Percentiles rank a stretch among this genome's conserved stretches.
phyloP scores from a whole-genome alignment of 2,329 filamentous ascomycete genomes.

The Penicillium sp. region DNA sequence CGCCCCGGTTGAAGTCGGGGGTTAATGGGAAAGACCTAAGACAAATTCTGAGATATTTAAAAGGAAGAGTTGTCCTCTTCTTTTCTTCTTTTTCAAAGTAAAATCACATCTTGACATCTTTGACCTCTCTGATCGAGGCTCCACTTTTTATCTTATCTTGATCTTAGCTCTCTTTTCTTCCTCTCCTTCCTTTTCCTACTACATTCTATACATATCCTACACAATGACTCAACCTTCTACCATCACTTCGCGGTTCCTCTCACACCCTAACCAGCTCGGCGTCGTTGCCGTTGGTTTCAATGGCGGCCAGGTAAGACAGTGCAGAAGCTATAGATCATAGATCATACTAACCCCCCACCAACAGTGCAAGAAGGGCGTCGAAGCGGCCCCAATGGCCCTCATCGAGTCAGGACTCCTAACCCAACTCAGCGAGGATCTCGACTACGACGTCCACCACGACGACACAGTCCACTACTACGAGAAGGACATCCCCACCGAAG shows the following conservation, averaged over 20 bases:
- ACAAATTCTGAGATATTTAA: not conserved
- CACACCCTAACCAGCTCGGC: constrained; percentile 69
- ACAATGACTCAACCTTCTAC: constrained; percentile 51
- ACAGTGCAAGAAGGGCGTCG: constrained; percentile 82
- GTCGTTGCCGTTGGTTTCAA: constrained; percentile 94
- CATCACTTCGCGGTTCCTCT: constrained; percentile 65
- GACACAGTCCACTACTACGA: constrained; percentile 71
- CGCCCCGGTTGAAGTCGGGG: constrained; percentile 9
- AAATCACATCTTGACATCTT: not conserved
- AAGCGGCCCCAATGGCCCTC: constrained; percentile 78
- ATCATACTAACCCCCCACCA: not conserved
- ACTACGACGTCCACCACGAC: constrained; percentile 81
- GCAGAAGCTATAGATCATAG: not conserved
- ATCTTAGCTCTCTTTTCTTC: constrained; percentile 11
- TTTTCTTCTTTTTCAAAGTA: not conserved
- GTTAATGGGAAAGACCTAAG: constrained; percentile 3
- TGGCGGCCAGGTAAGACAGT: constrained; percentile 69
- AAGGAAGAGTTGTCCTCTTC: not conserved
- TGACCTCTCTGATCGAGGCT: not conserved
- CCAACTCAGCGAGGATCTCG: constrained; percentile 74
- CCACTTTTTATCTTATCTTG: constrained; percentile 18
- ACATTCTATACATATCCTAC: not conserved
- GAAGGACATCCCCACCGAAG: constrained; percentile 58
- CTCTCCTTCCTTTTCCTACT: not conserved
- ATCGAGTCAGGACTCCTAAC: constrained; percentile 78